Base-by-base conservation (phyloP, 75 land plant genomes). In the Sequoiadendron giganteum region DNA sequence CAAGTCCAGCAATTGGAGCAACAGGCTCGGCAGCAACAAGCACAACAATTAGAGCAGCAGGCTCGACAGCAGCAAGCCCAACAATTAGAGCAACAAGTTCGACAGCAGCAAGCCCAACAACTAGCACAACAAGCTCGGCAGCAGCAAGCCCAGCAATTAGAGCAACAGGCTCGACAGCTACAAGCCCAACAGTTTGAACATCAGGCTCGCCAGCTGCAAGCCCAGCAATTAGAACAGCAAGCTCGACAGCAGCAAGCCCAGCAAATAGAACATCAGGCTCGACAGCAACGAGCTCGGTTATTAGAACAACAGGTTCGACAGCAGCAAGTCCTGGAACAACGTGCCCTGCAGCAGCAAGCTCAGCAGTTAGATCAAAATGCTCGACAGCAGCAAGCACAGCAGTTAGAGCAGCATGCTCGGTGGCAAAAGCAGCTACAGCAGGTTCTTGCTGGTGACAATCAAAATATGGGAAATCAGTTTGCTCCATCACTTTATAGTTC, bases 361-460 rank as follows among this genome's bases (percentile, higher is more conserved):
- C 86, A 55, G 25, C 86, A 54, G 40, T 34, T 85, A 55, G 68
- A 56, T 32, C 40, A 54, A 6, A 54, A 54, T 85, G 86, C 86
- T 85, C 58, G 86, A 55, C 86, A 85, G 65, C 86, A 85, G 86
- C 65, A 52, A 36, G 65, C 21, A 0, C 58, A 85, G 40, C 61
- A 52, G 56, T 84, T 84, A 34, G 85, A 84, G 55, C 85, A 84
- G 65, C 61, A 32, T 16, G 54, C 85, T 52, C 36, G 85, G 58
- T 30, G 85, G 85, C 85, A 84, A 84, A 43, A 84, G 55, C 58
- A 85, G 58, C 58, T 85, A 56, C 86, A 55, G 65, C 86, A 85
- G 42, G 36, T 85, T 55, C 86, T 85, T 85, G 86, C 21, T 34
- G 65, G 65, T 36, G 86, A 21, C 28, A 85, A 56, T 19, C 86